phyloP scores from a whole-genome alignment of 1,284 basidiomycete species.

The Rhodotorula sp. region DNA sequence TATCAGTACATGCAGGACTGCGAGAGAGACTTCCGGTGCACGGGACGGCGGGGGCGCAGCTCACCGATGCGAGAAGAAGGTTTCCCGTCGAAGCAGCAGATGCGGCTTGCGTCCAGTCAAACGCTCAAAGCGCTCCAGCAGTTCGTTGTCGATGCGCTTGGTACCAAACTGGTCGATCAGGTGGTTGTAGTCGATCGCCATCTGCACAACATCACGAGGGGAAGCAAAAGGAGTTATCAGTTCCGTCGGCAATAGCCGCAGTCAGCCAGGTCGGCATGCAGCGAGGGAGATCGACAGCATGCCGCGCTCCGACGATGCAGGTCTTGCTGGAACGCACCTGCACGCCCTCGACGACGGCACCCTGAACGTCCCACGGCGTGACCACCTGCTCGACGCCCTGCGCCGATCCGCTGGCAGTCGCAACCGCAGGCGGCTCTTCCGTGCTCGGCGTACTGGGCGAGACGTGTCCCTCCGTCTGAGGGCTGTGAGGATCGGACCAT shows the following conservation, averaged over 20 bases:
- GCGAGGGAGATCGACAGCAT: not conserved
- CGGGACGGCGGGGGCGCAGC: constrained; percentile 41
- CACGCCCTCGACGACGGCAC: constrained; percentile 87
- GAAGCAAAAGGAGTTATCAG: not conserved
- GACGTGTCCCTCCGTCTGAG: constrained; percentile 33
- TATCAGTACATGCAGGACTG: not conserved
- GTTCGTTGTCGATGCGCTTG: constrained; percentile 68
- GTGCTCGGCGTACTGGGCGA: constrained; percentile 24
- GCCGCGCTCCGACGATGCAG: not conserved
- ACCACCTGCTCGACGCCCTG: constrained; percentile 70
- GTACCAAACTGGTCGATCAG: constrained; percentile 94
- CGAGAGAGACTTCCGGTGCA: too few species aligned
- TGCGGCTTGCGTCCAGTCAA: constrained; percentile 91
- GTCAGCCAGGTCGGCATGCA: too few species aligned
- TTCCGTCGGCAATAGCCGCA: too few species aligned
- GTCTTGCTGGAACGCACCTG: constrained; percentile 55
- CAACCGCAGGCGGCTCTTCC: constrained; percentile 23
- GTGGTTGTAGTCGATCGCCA: constrained; percentile 84
- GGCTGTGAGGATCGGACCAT: constrained; percentile 2
- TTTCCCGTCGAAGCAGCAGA: constrained; percentile 82
- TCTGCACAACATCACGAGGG: constrained; percentile 30
- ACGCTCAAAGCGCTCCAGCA: constrained; percentile 86
- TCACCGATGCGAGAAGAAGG: constrained; percentile 97
- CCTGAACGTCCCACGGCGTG: constrained; percentile 98
- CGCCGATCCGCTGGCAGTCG: constrained; percentile 9